These are phyloP conservation scores for Boletus smithii DNA, from an alignment of 1,284 basidiomycete species.

Conservation along the genomic window DNA sequence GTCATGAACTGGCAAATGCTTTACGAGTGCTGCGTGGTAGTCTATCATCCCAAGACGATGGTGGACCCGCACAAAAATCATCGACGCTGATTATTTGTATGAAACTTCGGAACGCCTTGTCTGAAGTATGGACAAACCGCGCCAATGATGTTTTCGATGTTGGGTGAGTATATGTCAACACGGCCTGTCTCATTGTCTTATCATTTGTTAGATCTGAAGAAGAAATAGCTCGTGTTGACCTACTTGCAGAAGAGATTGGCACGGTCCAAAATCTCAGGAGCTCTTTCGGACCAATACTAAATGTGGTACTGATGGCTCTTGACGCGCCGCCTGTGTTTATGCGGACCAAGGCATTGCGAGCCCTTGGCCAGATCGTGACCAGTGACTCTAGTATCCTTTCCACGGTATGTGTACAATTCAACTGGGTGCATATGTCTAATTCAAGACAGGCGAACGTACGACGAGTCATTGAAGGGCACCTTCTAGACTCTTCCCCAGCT, in stretches of 20 bases:
- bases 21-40: slow-evolving; percentile 52
- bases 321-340: slow-evolving; percentile 83
- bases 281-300: slow-evolving; percentile 79
- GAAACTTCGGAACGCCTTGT: slow-evolving; percentile 57
- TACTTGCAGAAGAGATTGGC: slow-evolving; percentile 71
- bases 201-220: slow-evolving; percentile 53
- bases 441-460: slow-evolving; percentile 63
- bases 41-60: slow-evolving; percentile 38
- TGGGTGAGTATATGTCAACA: slow-evolving; percentile 47
- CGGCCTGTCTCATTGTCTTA: slow-evolving; percentile 6
- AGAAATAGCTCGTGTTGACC: slow-evolving; percentile 62
- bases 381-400: slow-evolving; percentile 82
- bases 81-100: slow-evolving; percentile 46
- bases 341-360: slow-evolving; percentile 86
- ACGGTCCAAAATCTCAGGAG: slow-evolving; percentile 69
- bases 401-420: slow-evolving; percentile 41
- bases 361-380: slow-evolving; percentile 80
- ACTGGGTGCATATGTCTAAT: slow-evolving; percentile 5
- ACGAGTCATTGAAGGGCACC: slow-evolving; percentile 81
- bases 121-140: slow-evolving; percentile 66
- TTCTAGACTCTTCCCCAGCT: slow-evolving; percentile 86
- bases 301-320: slow-evolving; percentile 70
- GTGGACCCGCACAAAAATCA: slow-evolving; percentile 26
- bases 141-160: slow-evolving; percentile 70
- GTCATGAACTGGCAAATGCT: slow-evolving; percentile 66